phyloP scores from a whole-genome alignment of 2,329 filamentous ascomycete genomes.

The Exophiala oligosperma region DNA sequence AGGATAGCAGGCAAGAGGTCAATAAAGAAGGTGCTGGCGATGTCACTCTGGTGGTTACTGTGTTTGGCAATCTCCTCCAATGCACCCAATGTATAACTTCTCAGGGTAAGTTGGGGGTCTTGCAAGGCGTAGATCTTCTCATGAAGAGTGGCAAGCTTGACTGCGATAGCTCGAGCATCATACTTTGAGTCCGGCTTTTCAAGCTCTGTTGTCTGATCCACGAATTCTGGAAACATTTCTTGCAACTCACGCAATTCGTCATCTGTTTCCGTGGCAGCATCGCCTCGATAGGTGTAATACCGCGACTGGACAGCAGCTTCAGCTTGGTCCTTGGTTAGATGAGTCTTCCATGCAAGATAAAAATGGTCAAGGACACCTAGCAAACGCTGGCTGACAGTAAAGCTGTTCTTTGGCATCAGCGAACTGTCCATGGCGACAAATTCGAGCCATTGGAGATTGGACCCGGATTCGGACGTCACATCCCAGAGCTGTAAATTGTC shows the following conservation, averaged over 20 bases:
- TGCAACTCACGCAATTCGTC: conserved; percentile 72
- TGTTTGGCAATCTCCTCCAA: conserved; percentile 35
- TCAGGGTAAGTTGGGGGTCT: conserved; percentile 34
- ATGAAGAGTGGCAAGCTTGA: conserved; percentile 64
- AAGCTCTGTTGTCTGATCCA: conserved; percentile 43
- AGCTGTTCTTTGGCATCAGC: conserved; percentile 1
- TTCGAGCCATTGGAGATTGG: conserved; percentile 20
- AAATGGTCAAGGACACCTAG: conserved; percentile 60
- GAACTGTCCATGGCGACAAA: conserved; percentile 4
- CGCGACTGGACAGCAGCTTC: conserved; percentile 72
- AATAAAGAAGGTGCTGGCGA: conserved; percentile 6
- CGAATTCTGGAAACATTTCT: conserved; percentile 78
- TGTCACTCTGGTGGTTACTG: conserved; percentile 25
- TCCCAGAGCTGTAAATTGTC: conserved; percentile 9
- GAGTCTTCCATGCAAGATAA: conserved; percentile 77
- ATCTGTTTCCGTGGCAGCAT: conserved; percentile 73
- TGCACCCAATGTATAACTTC: conserved; percentile 32
- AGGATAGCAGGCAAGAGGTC: conserved; percentile 65
- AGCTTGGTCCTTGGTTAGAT: conserved; percentile 73
- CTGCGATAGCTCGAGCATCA: conserved; percentile 56
- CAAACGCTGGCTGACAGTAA: conserved; percentile 1
- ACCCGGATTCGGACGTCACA: not conserved
- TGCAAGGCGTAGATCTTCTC: conserved; percentile 41
- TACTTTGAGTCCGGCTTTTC: conserved; percentile 30
- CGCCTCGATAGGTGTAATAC: conserved; percentile 81